Percentiles rank a stretch among this genome's conserved stretches.
Conservation (phyloP, 2,329 filamentous ascomycete species). For the Cylindrodendrum hubeiense region DNA sequence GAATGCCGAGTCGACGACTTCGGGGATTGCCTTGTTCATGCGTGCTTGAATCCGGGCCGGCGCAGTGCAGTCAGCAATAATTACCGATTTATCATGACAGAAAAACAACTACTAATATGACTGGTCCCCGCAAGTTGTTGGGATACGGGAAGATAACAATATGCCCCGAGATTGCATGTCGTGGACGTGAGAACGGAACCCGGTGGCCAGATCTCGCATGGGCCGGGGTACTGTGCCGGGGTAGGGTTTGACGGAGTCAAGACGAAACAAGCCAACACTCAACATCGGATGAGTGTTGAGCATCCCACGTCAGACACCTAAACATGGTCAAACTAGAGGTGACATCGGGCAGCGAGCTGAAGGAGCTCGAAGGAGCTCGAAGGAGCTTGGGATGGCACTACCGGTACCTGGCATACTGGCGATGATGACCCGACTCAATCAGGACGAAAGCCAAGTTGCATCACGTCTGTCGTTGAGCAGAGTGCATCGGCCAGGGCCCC, state of each 20-base stretch:
- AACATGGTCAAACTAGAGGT: conserved; percentile 19
- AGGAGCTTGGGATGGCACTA: not conserved
- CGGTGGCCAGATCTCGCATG: conserved; percentile 22
- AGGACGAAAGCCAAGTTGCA: not conserved
- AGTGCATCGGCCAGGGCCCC: not conserved
- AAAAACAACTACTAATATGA: not conserved
- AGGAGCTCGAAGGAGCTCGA: not conserved
- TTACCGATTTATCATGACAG: not conserved
- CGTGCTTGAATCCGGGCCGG: not conserved
- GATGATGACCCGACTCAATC: not conserved
- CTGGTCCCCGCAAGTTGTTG: conserved; percentile 12
- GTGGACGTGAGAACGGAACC: conserved; percentile 12
- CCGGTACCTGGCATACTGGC: not conserved
- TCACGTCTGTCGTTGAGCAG: not conserved
- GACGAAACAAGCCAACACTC: conserved; percentile 25
- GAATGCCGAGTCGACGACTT: not conserved
- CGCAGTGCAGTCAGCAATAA: not conserved
- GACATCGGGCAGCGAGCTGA: conserved; percentile 6
- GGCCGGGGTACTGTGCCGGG: conserved; percentile 4
- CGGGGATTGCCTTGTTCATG: conserved; percentile 1
- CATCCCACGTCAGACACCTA: conserved; percentile 34
- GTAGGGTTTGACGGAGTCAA: conserved; percentile 19
- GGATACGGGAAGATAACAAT: conserved; percentile 23
- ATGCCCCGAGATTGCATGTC: conserved; percentile 15
- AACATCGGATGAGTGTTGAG: conserved; percentile 17